These are phyloP conservation scores for Alternaria sp. DNA, from an alignment of 2,329 filamentous ascomycete species.

Conservation along the genomic window DNA sequence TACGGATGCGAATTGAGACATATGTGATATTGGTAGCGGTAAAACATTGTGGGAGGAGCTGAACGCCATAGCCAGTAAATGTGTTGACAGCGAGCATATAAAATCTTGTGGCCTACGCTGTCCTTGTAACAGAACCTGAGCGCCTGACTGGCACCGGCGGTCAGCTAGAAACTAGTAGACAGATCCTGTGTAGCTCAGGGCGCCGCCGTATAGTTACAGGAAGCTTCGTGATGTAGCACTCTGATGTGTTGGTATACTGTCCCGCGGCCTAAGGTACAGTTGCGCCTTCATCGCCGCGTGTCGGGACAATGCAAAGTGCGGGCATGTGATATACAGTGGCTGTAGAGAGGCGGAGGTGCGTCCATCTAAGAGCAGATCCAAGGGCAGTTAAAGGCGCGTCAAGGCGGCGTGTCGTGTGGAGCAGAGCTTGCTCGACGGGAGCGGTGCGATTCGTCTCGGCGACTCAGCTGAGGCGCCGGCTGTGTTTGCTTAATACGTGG, in stretches of 20 bases:
- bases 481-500: no score
- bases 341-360: background rate
- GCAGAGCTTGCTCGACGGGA: background rate
- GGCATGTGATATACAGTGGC: background rate
- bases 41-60: background rate
- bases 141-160: no score
- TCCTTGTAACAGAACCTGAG: background rate
- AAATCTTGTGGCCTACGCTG: background rate
- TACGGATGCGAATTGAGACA: background rate
- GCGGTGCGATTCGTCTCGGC: background rate
- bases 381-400: background rate
- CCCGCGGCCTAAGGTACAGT: background rate
- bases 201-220: accelerated
- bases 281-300: background rate
- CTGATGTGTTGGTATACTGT: background rate
- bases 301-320: background rate
- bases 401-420: background rate
- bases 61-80: no score
- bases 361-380: accelerated
- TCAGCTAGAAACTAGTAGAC: background rate
- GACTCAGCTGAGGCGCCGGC: background rate
- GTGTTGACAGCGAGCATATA: background rate
- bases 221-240: background rate
- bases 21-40: background rate
- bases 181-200: background rate